Evolutionary conservation across 306 rosid species (phyloP), one percentile per base, ranked within the genome.

Genomic region (Acacia melanoxylon): DNA sequence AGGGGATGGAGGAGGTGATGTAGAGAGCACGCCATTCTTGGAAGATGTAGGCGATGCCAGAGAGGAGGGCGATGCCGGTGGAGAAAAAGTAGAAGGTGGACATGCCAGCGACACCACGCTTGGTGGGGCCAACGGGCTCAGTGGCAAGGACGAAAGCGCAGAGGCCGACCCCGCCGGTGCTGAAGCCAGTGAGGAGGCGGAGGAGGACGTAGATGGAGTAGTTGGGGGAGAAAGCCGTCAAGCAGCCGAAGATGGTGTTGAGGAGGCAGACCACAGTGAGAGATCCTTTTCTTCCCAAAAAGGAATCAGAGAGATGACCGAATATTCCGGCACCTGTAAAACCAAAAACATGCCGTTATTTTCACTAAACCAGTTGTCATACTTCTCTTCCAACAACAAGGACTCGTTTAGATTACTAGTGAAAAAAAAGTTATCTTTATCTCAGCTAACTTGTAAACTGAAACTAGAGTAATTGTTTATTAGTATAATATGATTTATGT

Each of bases 81-180:
- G 99, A 95, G 90, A 95, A 95, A 90, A 95, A 93, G 94, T 91
- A 93, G 86, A 93, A 95, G 33, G 97, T 91, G 82, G 97, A 95
- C 98, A 95, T 95, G 16, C 99, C 99, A 0, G 89, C 94, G 0
- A 29, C 0, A 9, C 95, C 98, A 0, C 99, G 99, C 67, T 81
- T 95, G 0, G 85, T 31, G 5, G 97, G 97, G 15, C 99, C 99
- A 0, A 95, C 49, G 0, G 98, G 97, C 48, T 95, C 99, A 1
- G 93, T 91, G 61, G 97, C 93, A 0, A 93, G 94, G 79, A 95
- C 99, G 13, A 91, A 95, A 58, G 98, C 90, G 8, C 92, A 90
- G 29, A 95, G 98, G 54, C 98, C 99, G 0, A 95, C 98, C 0
- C 99, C 99, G 0, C 99, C 98, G 1, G 86, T 85, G 87, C 95